Base-by-base conservation (phyloP, 2,329 filamentous ascomycete genomes). In the Hypoxylon sp. region DNA sequence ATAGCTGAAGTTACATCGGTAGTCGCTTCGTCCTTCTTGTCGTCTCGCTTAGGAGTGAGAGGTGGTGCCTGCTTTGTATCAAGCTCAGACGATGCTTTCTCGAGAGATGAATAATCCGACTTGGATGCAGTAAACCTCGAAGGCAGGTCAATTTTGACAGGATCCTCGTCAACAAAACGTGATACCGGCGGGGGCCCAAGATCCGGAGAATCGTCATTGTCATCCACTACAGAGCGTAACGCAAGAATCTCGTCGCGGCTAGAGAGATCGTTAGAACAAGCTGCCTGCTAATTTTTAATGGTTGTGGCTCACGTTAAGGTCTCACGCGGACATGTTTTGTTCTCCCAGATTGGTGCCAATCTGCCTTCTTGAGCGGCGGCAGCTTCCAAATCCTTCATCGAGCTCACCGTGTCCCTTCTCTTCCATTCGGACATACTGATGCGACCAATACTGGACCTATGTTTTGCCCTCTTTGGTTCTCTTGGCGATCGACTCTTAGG, bases 321-420 rank as follows among this genome's bases (percentile, higher is more conserved):
- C 72, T 85, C 84, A 58, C 92, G 84, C 10, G 91, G 89, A 74
- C 88, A 92, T 1, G 84, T 80, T 74, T 92, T 93, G 76, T 88
- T 87, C 78, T 95, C 92, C 39, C 86, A 81, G 55, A 95, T 94
- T 0, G 89, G 88, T 8, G 90, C 87, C 71, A 93, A 78, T 74
- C 88, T 83, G 22, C 85, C 84, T 71, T 89, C 85, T 70, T 86
- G 83, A 24, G 77, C 72, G 70, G 87, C 80, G 74, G 85, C 73
- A 75, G 79, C 74, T 72, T 89, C 87, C 26, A 85, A 79, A 33
- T 90, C 84, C 59, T 74, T 69, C 71, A 74, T 76, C 6, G 74
- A 77, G 53, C 70, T 67, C 75, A 86, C 82, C 67, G 85, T 80
- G 74, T 90, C 83, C 71, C 87, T 84, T 74, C 87, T 84, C 55